A percentile compares a stretch with the other conserved stretches of the same genome.
These are phyloP conservation scores for Botryotinia calthae DNA, from an alignment of 2,329 filamentous ascomycete species.

Conservation along the genomic window DNA sequence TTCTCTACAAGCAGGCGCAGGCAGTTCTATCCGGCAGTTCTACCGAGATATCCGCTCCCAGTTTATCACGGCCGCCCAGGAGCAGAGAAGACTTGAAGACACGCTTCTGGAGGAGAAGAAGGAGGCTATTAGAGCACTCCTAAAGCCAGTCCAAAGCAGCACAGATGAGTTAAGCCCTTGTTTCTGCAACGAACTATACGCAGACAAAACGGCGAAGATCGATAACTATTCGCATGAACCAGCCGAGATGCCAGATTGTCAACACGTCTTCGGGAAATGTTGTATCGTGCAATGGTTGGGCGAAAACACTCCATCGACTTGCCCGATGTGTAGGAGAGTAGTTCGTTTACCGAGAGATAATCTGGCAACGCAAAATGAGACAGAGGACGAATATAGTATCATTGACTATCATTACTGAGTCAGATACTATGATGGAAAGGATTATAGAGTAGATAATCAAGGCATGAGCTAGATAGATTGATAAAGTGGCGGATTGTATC, in stretches of 20 bases:
- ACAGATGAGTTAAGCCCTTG: not conserved
- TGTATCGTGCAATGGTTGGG: not conserved
- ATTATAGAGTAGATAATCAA: not conserved
- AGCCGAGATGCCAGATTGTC: not conserved
- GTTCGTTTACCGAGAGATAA: not conserved
- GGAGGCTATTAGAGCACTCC: not conserved
- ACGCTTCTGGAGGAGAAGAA: not conserved
- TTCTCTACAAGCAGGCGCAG: not conserved
- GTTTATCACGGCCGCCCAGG: too few species aligned
- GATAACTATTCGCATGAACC: not conserved
- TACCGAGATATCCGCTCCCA: too few species aligned
- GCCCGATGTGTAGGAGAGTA: not conserved
- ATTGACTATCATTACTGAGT: not conserved
- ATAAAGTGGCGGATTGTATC: too few species aligned
- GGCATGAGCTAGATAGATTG: not conserved
- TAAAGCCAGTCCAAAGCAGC: not conserved
- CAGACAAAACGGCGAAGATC: not conserved
- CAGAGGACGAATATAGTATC: not conserved
- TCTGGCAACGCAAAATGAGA: not conserved
- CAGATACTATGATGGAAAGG: accelerated
- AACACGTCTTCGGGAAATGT: not conserved
- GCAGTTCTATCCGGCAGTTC: too few species aligned
- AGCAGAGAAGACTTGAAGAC: not conserved
- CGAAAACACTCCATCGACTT: not conserved
- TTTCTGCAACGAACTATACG: not conserved